A percentile compares a stretch with the other conserved stretches of the same genome.
Evolutionary conservation across 257 asterid species (phyloP).

Genomic region (Solanum stenotomum): DNA sequence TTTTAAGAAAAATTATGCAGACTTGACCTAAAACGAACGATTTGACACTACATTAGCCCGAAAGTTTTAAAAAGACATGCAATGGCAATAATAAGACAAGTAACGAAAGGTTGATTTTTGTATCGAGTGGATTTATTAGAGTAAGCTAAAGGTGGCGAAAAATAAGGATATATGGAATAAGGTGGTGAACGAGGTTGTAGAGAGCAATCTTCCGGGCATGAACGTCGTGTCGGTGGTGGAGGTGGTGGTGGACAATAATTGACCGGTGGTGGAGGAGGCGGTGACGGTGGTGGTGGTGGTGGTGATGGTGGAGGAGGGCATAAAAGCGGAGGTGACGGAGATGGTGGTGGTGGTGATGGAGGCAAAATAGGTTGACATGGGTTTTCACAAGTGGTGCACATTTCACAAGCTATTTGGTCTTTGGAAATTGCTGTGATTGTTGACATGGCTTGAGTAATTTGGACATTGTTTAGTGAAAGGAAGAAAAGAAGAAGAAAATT

Average conservation of each 20-base stretch:
- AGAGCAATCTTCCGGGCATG: slow-evolving; percentile 27
- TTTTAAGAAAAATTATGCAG: neutral
- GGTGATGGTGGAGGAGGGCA: neutral
- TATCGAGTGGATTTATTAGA: slow-evolving; percentile 17
- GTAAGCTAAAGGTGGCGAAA: slow-evolving; percentile 13
- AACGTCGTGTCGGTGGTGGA: slow-evolving; percentile 24
- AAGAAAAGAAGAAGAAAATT: slow-evolving; percentile 10
- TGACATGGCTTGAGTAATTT: slow-evolving; percentile 21
- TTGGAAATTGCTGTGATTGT: slow-evolving; percentile 34
- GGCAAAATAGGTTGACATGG: slow-evolving; percentile 61
- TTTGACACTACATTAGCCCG: neutral
- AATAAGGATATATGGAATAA: slow-evolving; percentile 10
- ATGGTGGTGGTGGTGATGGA: slow-evolving; percentile 43
- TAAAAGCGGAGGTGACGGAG: neutral
- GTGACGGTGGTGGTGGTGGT: neutral
- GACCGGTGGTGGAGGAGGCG: slow-evolving; percentile 1
- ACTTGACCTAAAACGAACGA: neutral
- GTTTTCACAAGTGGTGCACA: slow-evolving; percentile 59
- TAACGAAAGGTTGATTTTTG: slow-evolving; percentile 3
- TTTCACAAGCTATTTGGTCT: slow-evolving; percentile 52
- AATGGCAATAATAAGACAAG: neutral
- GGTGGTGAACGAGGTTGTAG: slow-evolving; percentile 44
- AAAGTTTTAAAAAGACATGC: neutral
- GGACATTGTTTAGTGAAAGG: neutral
- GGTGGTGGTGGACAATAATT: slow-evolving; percentile 34